phyloP scores from a whole-genome alignment of 2,329 filamentous ascomycete species.

The Scedosporium boydii region DNA sequence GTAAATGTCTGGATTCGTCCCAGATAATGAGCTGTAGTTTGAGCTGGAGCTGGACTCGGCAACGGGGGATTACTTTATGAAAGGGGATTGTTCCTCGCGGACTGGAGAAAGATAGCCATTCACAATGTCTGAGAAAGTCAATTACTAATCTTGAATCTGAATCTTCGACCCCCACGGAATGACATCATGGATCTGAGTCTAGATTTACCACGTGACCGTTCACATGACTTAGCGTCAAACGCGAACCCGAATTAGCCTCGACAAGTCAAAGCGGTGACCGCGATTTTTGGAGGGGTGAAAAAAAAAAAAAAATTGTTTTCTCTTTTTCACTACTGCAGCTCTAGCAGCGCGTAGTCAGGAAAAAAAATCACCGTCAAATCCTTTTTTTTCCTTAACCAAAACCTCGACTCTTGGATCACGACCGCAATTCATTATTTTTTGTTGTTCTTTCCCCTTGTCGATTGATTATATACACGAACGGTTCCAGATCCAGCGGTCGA shows the following conservation, averaged over 20 bases:
- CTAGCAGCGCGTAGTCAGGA: neutral
- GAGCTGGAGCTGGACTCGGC: too few relatives aligned
- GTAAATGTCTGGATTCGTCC: too few relatives aligned
- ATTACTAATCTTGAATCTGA: too few relatives aligned
- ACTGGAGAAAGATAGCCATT: too few relatives aligned
- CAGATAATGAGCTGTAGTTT: too few relatives aligned
- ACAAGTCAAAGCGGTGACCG: neutral
- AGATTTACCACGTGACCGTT: neutral
- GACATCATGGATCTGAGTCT: neutral
- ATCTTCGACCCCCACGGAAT: too few relatives aligned
- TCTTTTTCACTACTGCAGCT: neutral
- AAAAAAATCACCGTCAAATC: neutral
- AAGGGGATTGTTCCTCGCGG: too few relatives aligned
- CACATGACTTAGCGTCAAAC: constrained; percentile 1
- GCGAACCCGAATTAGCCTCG: neutral
- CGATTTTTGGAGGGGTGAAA: neutral
- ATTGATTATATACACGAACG: neutral
- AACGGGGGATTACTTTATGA: too few relatives aligned
- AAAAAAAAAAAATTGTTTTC: constrained; percentile 1
- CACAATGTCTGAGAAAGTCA: too few relatives aligned
- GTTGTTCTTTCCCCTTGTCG: neutral
- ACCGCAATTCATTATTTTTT: neutral
- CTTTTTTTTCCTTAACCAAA: neutral
- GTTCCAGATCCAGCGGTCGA: neutral
- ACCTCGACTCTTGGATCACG: neutral